These are phyloP conservation scores for Salvia rosmarinus DNA, from an alignment of 257 asterid genomes.

Conservation along the genomic window DNA sequence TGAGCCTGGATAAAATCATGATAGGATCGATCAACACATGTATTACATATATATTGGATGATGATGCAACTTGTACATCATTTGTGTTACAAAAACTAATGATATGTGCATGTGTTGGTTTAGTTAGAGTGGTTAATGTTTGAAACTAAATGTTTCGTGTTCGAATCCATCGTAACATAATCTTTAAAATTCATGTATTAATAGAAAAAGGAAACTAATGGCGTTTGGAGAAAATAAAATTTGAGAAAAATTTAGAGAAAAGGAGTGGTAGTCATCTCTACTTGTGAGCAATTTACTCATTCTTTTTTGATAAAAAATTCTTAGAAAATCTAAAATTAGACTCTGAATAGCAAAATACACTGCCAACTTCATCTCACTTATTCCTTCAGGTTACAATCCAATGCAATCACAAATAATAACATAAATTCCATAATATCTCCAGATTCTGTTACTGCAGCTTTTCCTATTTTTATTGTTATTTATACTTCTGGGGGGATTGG, in stretches of 20 bases:
- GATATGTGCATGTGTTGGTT: too few species aligned
- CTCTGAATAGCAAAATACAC: background rate
- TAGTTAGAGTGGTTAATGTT: too few species aligned
- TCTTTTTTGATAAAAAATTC: too few species aligned
- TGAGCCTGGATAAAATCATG: slow-evolving; percentile 62
- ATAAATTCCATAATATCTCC: too few species aligned
- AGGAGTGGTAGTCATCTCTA: background rate
- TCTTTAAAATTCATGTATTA: too few species aligned
- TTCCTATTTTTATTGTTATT: too few species aligned
- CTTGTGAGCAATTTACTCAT: too few species aligned
- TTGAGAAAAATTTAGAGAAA: slow-evolving; percentile 12
- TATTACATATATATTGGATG: slow-evolving; percentile 1
- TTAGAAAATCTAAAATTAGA: too few species aligned
- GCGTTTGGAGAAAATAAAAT: background rate
- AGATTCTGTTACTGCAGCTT: background rate
- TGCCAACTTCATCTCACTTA: background rate
- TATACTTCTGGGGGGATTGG: too few species aligned
- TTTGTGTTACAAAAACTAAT: slow-evolving; percentile 26
- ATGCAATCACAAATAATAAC: background rate
- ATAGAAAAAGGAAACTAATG: too few species aligned
- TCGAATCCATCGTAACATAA: too few species aligned
- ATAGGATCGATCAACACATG: slow-evolving; percentile 3
- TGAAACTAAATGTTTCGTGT: too few species aligned
- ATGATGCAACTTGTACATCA: background rate
- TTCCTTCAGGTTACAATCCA: background rate